Evolutionary conservation across 495 filamentous ascomycete species (phyloP), one percentile per base, ranked within the genome.

Genomic region (Trichoderma gamsii): DNA sequence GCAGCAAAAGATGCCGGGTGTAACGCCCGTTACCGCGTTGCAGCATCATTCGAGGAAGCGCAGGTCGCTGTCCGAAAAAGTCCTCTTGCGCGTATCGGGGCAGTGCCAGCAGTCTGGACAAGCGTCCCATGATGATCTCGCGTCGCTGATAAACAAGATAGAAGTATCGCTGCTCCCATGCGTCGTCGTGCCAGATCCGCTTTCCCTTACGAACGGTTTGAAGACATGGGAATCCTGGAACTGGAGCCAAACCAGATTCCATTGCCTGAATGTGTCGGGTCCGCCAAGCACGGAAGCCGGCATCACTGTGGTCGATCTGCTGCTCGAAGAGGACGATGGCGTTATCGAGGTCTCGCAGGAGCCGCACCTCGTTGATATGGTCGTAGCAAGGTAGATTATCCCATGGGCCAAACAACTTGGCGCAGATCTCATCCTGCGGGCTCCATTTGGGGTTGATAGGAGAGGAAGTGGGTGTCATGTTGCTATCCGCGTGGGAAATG

Each of bases 321-420:
- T 7, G 3, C 63, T 44, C 63, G 13, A 65, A 65, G 0, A 44
- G 63, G 15, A 65, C 63, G 3, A 65, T 41, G 63, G 21, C 63
- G 25, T 32, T 29, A 13, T 65, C 63, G 13, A 65, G 35, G 7
- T 65, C 41, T 3, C 63, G 63, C 8, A 65, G 35, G n/a, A 44
- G 56, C 13, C 56, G 23, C 13, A 11, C 11, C 56, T 61, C 56
- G 23, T 61, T 29, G 12, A 61, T 61, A 0, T 32, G 56, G 16
- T 15, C 25, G 27, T 61, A 32, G 27, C 56, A 32, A 16, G 56
- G 56, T 8, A 61, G 56, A 32, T 65, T n/a, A 41, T 65, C 63
- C 63, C 63, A 65, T 21, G 63, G 35, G 6, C 63, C 35, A 27
- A 65, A 65, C 7, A 65, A 18, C 35, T 44, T 65, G 63, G 63